Conservation (phyloP, 441 rosid species). For the Geranium incanum region DNA sequence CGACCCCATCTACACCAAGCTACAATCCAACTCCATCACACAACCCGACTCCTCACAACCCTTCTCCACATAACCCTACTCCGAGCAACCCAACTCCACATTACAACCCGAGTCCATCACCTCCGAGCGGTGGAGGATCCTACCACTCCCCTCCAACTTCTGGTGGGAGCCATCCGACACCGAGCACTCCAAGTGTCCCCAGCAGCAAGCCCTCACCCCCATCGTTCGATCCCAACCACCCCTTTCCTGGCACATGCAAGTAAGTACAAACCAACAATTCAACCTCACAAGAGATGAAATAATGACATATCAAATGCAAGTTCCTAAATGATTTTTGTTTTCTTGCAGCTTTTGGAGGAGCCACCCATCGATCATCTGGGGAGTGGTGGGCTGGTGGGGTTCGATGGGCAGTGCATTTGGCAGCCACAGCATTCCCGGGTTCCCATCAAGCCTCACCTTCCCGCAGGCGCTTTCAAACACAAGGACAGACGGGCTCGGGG, state of each 20-base stretch:
- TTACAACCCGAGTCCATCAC: background rate
- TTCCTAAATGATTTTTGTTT: background rate
- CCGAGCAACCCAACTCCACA: background rate
- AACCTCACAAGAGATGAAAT: background rate
- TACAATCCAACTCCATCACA: constrained; percentile 26
- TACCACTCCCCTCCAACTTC: background rate
- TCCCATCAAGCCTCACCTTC: constrained; percentile 42
- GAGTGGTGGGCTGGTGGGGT: constrained; percentile 66
- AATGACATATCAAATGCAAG: background rate
- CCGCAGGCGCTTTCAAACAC: constrained; percentile 54
- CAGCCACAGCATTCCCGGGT: constrained; percentile 33
- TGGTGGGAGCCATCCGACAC: background rate
- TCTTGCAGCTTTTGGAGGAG: constrained; percentile 58
- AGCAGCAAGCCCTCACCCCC: background rate
- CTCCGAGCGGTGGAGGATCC: too few relatives aligned
- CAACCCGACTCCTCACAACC: constrained; percentile 34
- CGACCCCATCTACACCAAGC: constrained; percentile 6
- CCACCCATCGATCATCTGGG: constrained; percentile 56
- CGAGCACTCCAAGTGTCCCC: background rate
- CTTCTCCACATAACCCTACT: constrained; percentile 9
- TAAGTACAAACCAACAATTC: background rate
- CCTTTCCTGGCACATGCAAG: background rate
- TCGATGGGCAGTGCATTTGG: constrained; percentile 39
- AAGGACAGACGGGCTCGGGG: constrained; percentile 38
- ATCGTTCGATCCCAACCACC: background rate